A percentile compares a stretch with the other conserved stretches of the same genome.
phyloP scores from a whole-genome alignment of 148 eudicot genomes.

The Dianthus caryophyllus region DNA sequence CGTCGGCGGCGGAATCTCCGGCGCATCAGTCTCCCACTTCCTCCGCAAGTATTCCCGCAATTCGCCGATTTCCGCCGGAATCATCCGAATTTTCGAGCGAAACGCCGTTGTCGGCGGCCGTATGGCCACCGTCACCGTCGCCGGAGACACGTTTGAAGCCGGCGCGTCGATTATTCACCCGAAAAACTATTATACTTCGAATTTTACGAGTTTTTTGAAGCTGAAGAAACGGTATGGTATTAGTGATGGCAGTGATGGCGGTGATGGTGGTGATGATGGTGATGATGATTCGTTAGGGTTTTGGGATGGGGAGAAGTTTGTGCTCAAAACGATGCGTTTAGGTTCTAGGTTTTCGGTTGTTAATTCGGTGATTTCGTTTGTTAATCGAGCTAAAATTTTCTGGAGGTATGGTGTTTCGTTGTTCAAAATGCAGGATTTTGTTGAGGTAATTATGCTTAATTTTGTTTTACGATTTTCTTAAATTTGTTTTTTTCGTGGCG shows the following conservation, averaged over 20 bases:
- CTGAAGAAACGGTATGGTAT: conserved; percentile 24
- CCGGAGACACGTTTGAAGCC: conserved; percentile 74
- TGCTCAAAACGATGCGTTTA: conserved; percentile 44
- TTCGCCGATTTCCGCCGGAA: neutral
- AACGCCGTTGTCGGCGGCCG: conserved; percentile 72
- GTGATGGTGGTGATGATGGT: conserved; percentile 18
- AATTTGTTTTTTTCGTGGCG: too few relatives aligned
- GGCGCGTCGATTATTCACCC: conserved; percentile 87
- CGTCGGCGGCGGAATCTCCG: conserved; percentile 78
- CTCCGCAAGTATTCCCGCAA: conserved; percentile 63
- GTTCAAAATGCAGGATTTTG: conserved; percentile 55
- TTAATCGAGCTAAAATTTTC: conserved; percentile 40
- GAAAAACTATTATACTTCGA: conserved; percentile 55
- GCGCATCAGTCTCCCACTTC: conserved; percentile 78
- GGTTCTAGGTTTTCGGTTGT: conserved; percentile 32
- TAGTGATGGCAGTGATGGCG: conserved; percentile 7
- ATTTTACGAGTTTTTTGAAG: conserved; percentile 37
- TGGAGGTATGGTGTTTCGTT: conserved; percentile 76
- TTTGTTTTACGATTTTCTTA: neutral
- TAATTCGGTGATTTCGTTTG: conserved; percentile 34
- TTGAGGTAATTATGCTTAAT: conserved; percentile 70
- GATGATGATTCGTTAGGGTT: conserved; percentile 49
- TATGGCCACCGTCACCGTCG: conserved; percentile 66
- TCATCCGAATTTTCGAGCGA: conserved; percentile 58
- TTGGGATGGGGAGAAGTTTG: conserved; percentile 68